These are phyloP conservation scores for Mollisia scopiformis DNA, from an alignment of 2,329 filamentous ascomycete species.

Conservation along the genomic window DNA sequence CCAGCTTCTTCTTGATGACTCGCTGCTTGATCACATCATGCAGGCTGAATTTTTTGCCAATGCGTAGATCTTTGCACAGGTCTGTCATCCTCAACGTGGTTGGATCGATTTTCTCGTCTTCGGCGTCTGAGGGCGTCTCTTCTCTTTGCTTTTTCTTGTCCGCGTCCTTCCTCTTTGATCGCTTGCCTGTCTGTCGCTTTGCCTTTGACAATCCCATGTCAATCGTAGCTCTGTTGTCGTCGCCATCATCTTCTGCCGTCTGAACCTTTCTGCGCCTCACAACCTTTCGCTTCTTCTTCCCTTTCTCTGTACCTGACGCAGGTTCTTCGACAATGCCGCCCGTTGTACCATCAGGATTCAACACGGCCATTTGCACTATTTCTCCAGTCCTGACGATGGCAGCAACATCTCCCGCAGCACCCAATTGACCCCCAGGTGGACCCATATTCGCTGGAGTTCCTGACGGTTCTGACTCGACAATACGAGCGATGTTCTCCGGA, in stretches of 20 bases:
- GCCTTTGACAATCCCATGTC: slow-evolving; percentile 29
- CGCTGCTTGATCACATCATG: slow-evolving; percentile 74
- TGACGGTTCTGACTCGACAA: slow-evolving; percentile 2
- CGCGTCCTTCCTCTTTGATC: slow-evolving; percentile 34
- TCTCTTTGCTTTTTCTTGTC: slow-evolving; percentile 34
- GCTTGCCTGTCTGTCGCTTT: slow-evolving; percentile 19
- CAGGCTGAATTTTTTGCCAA: slow-evolving; percentile 75
- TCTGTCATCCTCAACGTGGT: slow-evolving; percentile 73
- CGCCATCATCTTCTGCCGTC: slow-evolving; percentile 23
- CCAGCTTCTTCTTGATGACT: slow-evolving; percentile 49
- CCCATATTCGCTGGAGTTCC: slow-evolving; percentile 9
- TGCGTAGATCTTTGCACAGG: slow-evolving; percentile 68
- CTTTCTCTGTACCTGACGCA: slow-evolving; percentile 22
- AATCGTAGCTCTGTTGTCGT: slow-evolving; percentile 28
- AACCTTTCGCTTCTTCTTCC: slow-evolving; percentile 26
- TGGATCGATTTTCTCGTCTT: slow-evolving; percentile 64
- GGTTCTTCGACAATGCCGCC: slow-evolving; percentile 21
- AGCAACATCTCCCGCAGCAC: slow-evolving; percentile 11
- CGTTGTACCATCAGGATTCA: slow-evolving; percentile 34
- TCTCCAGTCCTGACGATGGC: slow-evolving; percentile 7
- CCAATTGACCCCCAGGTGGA: slow-evolving; percentile 15
- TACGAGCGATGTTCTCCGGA: slow-evolving; percentile 15
- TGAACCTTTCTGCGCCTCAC: slow-evolving; percentile 24
- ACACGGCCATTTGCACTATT: slow-evolving; percentile 26
- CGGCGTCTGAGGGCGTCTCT: slow-evolving; percentile 64